A percentile compares a stretch with the other conserved stretches of the same genome.
phyloP scores from a whole-genome alignment of 176 grass and related monocot genomes.

The Neostapfia colusana region DNA sequence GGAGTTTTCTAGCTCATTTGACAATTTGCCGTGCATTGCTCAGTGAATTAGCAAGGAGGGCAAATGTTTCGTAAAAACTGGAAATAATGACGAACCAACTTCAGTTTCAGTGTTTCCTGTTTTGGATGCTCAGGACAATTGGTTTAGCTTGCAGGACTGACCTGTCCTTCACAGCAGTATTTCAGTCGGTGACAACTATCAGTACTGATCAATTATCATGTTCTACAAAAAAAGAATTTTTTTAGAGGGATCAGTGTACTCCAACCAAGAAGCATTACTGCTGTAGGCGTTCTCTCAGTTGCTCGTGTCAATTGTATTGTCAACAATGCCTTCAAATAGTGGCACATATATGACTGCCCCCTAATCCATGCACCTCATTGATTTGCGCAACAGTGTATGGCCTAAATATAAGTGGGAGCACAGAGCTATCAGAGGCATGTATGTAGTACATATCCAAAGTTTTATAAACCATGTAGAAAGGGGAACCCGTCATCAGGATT shows the following conservation, averaged over 20 bases:
- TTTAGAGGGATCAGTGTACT: neutral
- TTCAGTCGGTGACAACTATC: neutral
- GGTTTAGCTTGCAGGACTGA: neutral
- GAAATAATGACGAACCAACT: neutral
- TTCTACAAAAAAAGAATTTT: neutral
- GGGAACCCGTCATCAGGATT: too few species aligned
- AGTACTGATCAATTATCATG: neutral
- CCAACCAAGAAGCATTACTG: neutral
- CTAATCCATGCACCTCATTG: neutral
- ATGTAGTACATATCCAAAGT: neutral
- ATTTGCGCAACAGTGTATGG: neutral
- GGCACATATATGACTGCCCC: too few species aligned
- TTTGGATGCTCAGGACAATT: conserved; percentile 2
- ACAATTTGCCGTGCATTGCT: neutral
- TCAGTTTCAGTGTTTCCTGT: neutral
- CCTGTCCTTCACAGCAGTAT: neutral
- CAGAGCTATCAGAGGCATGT: neutral
- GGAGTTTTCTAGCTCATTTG: neutral
- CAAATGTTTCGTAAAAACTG: neutral
- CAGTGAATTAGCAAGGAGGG: neutral
- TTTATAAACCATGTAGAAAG: neutral
- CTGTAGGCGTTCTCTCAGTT: neutral
- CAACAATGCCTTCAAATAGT: neutral
- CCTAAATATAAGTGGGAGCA: neutral
- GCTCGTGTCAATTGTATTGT: neutral